A percentile compares a stretch with the other conserved stretches of the same genome.
Conservation (phyloP, 176 grass and related monocot species). For the Thinopyrum elongatum region DNA sequence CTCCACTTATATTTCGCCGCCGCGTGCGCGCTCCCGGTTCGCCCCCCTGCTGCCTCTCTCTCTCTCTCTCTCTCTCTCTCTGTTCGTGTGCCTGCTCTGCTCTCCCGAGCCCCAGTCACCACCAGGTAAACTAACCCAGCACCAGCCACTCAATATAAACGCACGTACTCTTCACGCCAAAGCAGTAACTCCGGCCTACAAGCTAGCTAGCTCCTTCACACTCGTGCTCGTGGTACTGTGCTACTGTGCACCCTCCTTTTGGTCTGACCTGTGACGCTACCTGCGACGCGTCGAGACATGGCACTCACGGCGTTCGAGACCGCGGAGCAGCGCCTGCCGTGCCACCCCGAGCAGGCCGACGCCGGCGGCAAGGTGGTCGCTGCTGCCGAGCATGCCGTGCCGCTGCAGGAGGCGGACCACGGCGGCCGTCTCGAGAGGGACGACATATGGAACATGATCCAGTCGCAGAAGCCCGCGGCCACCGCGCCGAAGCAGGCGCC, state of each 20-base stretch:
- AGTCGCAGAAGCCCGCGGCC: constrained; percentile 34
- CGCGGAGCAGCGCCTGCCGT: constrained; percentile 36
- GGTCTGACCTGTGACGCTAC: background rate
- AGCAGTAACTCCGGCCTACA: constrained; percentile 3
- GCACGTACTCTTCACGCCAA: background rate
- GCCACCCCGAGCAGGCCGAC: constrained; percentile 22
- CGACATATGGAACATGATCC: constrained; percentile 77
- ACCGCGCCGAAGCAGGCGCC: constrained; percentile 20
- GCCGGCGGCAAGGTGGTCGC: background rate
- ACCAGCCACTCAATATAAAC: constrained; percentile 22
- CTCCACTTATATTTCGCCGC: constrained; percentile 10
- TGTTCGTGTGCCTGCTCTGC: background rate
- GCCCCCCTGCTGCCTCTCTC: background rate
- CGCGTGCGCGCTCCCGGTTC: constrained; percentile 1
- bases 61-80: background rate
- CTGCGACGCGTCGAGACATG: constrained; percentile 38
- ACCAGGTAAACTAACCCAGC: background rate
- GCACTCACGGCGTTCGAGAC: constrained; percentile 48
- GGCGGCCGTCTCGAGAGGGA: constrained; percentile 41
- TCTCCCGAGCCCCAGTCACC: background rate
- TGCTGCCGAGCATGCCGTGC: constrained; percentile 14
- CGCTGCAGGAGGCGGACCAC: constrained; percentile 36
- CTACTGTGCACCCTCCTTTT: background rate
- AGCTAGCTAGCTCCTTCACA: constrained; percentile 7
- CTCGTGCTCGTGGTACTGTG: background rate